Percentiles rank a stretch among this genome's conserved stretches.
These are phyloP conservation scores for Beauveria pseudobassiana DNA, from an alignment of 2,329 filamentous ascomycete species.

Conservation along the genomic window DNA sequence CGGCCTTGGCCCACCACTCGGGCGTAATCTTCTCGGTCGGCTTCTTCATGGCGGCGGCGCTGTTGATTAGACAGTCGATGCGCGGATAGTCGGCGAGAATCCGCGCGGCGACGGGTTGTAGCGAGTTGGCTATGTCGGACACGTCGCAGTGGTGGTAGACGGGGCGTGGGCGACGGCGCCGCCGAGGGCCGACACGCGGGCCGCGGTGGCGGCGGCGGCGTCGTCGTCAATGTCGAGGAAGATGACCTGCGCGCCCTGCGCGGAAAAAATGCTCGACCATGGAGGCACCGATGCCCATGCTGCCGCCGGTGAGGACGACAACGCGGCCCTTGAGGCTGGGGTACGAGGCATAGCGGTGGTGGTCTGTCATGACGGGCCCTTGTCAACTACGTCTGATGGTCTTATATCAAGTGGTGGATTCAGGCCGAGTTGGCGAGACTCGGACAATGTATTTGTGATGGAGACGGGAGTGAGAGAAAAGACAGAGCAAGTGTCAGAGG, in stretches of 20 bases:
- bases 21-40: constrained; percentile 25
- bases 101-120: constrained; percentile 23
- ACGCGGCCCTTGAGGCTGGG: constrained; percentile 27
- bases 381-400: no score
- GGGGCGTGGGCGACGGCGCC: constrained; percentile 16
- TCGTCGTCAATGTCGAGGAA: constrained; percentile 29
- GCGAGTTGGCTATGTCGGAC: constrained; percentile 21
- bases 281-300: constrained; percentile 33
- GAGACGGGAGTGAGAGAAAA: neutral
- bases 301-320: constrained; percentile 33
- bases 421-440: no score
- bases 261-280: constrained; percentile 31
- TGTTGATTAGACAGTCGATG: constrained; percentile 82
- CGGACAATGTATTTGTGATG: neutral
- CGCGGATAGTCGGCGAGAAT: constrained; percentile 32
- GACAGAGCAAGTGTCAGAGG: neutral
- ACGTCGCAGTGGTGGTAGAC: constrained; percentile 32
- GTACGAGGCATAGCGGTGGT: constrained; percentile 21
- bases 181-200: constrained; percentile 12
- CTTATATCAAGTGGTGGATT: no score
- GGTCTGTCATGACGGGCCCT: neutral
- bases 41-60: constrained; percentile 46
- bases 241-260: constrained; percentile 30
- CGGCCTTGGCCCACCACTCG: constrained; percentile 28
- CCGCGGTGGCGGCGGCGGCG: constrained; percentile 22